phyloP scores from a whole-genome alignment of 2,329 filamentous ascomycete genomes.

The Lomentospora prolificans region DNA sequence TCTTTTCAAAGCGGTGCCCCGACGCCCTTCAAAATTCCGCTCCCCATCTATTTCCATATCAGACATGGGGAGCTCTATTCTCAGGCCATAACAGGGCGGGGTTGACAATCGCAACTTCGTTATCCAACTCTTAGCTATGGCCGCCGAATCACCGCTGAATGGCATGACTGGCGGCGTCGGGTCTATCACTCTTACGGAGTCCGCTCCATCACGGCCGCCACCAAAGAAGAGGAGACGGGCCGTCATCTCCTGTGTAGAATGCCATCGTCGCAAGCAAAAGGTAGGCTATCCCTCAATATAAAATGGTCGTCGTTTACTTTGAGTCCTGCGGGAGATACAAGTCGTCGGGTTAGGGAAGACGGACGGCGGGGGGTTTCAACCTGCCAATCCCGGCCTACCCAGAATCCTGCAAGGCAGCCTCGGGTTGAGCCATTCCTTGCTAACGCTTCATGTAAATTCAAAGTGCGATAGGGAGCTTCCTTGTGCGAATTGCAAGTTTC shows the following conservation, averaged over 20 bases:
- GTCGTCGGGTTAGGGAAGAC: neutral
- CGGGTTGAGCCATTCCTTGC: neutral
- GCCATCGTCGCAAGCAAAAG: constrained; percentile 55
- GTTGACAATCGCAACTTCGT: neutral
- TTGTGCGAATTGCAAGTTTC: constrained; percentile 48
- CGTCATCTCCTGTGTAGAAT: constrained; percentile 55
- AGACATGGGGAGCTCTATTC: neutral
- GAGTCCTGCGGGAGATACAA: neutral
- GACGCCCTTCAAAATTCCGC: neutral
- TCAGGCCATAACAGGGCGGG: constrained; percentile 1
- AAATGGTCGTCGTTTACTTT: neutral
- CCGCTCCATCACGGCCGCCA: constrained; percentile 23
- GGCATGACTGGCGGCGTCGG: constrained; percentile 14
- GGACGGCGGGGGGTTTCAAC: neutral
- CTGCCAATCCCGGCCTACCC: neutral
- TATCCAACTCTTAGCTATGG: neutral
- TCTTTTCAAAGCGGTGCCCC: neutral
- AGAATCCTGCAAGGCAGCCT: neutral
- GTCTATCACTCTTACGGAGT: constrained; percentile 2
- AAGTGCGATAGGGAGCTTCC: constrained; percentile 51
- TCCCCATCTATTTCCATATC: neutral
- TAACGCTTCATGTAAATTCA: neutral
- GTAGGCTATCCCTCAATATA: constrained; percentile 18
- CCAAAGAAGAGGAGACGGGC: constrained; percentile 48
- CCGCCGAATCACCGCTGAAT: neutral